phyloP scores from a whole-genome alignment of 495 filamentous ascomycete genomes.

The Thermochaetoides thermophila region DNA sequence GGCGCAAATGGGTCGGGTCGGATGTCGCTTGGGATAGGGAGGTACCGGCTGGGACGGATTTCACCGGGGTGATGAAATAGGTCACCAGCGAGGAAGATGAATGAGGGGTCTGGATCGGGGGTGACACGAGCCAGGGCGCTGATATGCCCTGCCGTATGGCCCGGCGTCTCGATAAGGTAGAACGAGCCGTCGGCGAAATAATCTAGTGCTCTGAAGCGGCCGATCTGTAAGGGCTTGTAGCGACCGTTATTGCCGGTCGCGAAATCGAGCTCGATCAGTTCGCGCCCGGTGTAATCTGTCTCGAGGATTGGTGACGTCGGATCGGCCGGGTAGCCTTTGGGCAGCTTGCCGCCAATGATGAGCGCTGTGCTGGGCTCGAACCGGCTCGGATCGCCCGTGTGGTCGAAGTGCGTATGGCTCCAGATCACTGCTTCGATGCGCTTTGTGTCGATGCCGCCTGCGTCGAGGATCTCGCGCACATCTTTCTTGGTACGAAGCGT shows the following conservation, averaged over 20 bases:
- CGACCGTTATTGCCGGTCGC: conserved; percentile 1
- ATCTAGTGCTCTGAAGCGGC: conserved; percentile 39
- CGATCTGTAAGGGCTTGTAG: conserved; percentile 23
- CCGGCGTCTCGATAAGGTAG: conserved; percentile 42
- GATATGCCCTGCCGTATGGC: conserved; percentile 43
- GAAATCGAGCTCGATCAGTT: conserved; percentile 34
- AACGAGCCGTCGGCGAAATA: conserved; percentile 47
- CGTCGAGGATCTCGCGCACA: conserved; percentile 35
- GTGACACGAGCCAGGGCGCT: conserved; percentile 40
- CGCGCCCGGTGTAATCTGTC: conserved; percentile 25
- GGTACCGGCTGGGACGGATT: conserved; percentile 35
- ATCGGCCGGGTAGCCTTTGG: conserved; percentile 38
- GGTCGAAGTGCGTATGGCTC: conserved; percentile 48
- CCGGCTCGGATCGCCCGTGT: conserved; percentile 37
- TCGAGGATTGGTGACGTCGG: conserved; percentile 27
- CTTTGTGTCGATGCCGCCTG: conserved; percentile 27
- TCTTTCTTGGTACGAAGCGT: conserved; percentile 28
- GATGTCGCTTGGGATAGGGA: conserved; percentile 32
- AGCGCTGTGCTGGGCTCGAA: conserved; percentile 37
- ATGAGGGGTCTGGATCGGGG: conserved; percentile 26
- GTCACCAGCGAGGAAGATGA: conserved; percentile 43
- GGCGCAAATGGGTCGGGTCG: conserved; percentile 23
- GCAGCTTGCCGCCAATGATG: conserved; percentile 32
- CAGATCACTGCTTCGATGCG: conserved; percentile 44
- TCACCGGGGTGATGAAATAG: conserved; percentile 37